Conservation (phyloP, 441 rosid species). For the Adansonia grandidieri region DNA sequence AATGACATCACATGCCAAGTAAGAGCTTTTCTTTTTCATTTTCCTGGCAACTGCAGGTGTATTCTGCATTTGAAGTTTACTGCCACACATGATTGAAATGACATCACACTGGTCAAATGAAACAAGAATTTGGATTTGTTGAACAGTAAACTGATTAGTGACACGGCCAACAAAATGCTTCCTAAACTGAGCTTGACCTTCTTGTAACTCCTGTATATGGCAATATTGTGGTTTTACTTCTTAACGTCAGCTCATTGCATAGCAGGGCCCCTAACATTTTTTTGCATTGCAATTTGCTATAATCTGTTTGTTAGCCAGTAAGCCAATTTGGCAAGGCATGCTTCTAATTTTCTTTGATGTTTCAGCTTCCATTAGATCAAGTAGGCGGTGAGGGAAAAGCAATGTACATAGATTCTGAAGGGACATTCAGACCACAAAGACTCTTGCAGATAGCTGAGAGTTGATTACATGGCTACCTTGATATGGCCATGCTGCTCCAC, state of each 20-base stretch:
- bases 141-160: background rate
- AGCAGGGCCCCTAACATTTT: background rate
- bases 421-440: conserved; percentile 94
- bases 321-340: background rate
- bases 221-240: background rate
- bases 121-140: background rate
- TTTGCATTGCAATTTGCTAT: conserved; percentile 1
- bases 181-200: background rate
- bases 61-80: background rate
- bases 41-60: background rate
- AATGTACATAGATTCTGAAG: conserved; percentile 98
- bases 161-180: background rate
- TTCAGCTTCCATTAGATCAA: conserved; percentile 96
- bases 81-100: background rate
- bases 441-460: conserved; percentile 91
- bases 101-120: background rate
- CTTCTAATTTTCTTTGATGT: conserved; percentile 28
- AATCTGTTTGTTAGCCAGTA: background rate
- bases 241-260: conserved; percentile 19
- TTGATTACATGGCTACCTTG: conserved; percentile 36
- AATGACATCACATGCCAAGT: conserved; percentile 60
- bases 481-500: conserved; percentile 16
- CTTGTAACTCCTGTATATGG: background rate
- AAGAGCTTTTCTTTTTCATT: conserved; percentile 36
- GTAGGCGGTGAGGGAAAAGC: conserved; percentile 98